Base-by-base conservation (phyloP, 208 protist species). In the Leishmania aethiopica region DNA sequence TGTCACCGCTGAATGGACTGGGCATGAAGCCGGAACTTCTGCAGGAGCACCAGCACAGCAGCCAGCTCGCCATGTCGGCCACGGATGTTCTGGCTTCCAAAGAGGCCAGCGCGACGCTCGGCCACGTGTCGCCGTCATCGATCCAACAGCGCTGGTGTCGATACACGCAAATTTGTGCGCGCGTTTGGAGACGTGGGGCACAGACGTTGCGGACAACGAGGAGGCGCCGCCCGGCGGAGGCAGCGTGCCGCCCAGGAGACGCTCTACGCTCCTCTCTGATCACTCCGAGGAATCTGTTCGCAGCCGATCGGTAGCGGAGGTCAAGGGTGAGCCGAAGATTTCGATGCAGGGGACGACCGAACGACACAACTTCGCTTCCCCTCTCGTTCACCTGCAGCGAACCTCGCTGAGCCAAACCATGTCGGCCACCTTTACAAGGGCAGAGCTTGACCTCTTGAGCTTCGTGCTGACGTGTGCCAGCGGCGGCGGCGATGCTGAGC, bases 391-490 rank as follows among this genome's bases (percentile, higher is more conserved):
- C 25, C 28, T 10, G 51, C 69, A 45, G 78, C 69, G 53, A n/a
- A 19, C 11, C 28, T 77, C 82, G 2, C 49, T 49, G 37, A 42
- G 19, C 6, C 59, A 28, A 55, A n/a, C 64, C 60, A 0, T 60
- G 35, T 8, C 71, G 8, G 37, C 19, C 28, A 1, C 40, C 15
- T 59, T 78, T 25, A 79, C 77, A 11, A 57, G 35, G 37, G 73
- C 60, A n/a, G 83, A 86, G 51, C 60, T 71, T 25, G 83, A 86
- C 28, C 74, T 86, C 3, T 40, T 86, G 67, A 69, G 7, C 35
- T 86, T 81, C 59, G 73, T 86, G 62, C 74, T 86, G 32, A 86
- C 78, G 0, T 86, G 78, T n/a, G 77, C 71, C 28, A 85, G 47
- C 55, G 67, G 59, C 8, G 67, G 64, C 28, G 66, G 75, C 57